Evolutionary conservation across 768 basidiomycete genomes (phyloP).

Genomic region (Tephrocybe sp.): DNA sequence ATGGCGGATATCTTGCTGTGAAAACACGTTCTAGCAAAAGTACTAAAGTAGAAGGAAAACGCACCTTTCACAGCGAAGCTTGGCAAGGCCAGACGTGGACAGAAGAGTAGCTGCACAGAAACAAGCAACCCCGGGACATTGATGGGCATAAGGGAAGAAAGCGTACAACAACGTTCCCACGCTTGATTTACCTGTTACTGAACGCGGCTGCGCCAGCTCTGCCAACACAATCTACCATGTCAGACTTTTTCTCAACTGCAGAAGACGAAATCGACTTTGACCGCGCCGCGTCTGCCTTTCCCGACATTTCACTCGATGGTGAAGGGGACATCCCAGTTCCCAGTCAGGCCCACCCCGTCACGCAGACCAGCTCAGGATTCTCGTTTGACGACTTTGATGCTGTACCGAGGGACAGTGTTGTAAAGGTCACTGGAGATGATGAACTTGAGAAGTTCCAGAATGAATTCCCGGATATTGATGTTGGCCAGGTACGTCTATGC

Average conservation of each 20-base stretch:
- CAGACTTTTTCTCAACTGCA: constrained; percentile 28
- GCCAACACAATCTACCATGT: constrained; percentile 23
- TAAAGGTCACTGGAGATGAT: constrained; percentile 84
- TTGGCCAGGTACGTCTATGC: constrained; percentile 37
- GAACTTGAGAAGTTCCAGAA: constrained; percentile 85
- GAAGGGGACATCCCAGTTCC: constrained; percentile 50
- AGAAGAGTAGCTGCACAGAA: constrained; percentile 67
- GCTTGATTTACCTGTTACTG: no score
- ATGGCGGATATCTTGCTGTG: constrained; percentile 80
- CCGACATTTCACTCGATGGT: constrained; percentile 80
- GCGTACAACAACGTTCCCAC: constrained; percentile 19
- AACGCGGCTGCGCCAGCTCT: neutral
- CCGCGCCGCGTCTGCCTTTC: constrained; percentile 78
- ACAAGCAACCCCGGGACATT: constrained; percentile 73
- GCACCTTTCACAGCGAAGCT: constrained; percentile 65
- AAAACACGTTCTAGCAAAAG: constrained; percentile 18
- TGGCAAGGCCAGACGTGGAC: constrained; percentile 71
- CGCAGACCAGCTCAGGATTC: constrained; percentile 45
- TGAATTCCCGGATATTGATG: constrained; percentile 81
- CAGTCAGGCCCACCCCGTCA: constrained; percentile 29
- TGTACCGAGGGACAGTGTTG: constrained; percentile 43
- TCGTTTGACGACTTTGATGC: constrained; percentile 67
- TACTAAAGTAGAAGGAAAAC: neutral
- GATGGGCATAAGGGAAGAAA: constrained; percentile 54
- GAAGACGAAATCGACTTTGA: constrained; percentile 78